Conservation (phyloP, 176 grass and related monocot genomes). For the bread wheat (Triticum aestivum) region IWGSC_CS_RefSeq_v2.1 NC_057812.1:146440010-146440509, state of each 20-base stretch:
- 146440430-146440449: not conserved
- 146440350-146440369: not conserved
- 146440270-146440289: not conserved
- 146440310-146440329: not conserved
- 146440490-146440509: not conserved
- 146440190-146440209: not conserved
- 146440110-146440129: not conserved
- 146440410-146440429: not conserved
- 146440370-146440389: not conserved
- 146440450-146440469: not conserved
- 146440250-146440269: not conserved
- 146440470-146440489: not conserved
- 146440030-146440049: too few relatives aligned
- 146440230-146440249: not conserved
- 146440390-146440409: not conserved
- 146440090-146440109: not conserved
- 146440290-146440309: not conserved
- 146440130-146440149: slow-evolving; percentile 2
- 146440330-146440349: not conserved
- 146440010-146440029: not conserved
- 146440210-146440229: not conserved
- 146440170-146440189: not conserved
- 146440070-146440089: not conserved
- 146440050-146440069: not conserved
- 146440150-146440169: not conserved